These are phyloP conservation scores for Candida cerambycidarum DNA, from an alignment of 805 yeast genomes.

Conservation along the genomic window DNA sequence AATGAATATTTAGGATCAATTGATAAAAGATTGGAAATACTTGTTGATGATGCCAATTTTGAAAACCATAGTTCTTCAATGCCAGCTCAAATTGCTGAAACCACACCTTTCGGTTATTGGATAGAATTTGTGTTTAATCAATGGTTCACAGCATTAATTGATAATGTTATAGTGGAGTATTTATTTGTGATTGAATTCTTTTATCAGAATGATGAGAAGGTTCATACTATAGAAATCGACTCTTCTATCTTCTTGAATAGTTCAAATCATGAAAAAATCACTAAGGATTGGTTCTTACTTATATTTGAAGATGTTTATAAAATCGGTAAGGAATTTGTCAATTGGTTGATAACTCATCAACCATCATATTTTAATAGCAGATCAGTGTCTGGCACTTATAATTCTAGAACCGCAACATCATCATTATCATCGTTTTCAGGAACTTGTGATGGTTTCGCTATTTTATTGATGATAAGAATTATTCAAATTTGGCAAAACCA, in stretches of 20 bases:
- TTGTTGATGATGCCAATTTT: constrained; percentile 36
- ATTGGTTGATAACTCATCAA: constrained; percentile 45
- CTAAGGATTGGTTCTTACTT: constrained; percentile 33
- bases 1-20: constrained; percentile 55
- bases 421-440: constrained; percentile 27
- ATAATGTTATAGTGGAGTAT: constrained; percentile 76
- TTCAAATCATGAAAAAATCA: constrained; percentile 8
- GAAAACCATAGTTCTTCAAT: constrained; percentile 57
- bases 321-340: constrained; percentile 47
- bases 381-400: constrained; percentile 42
- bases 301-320: constrained; percentile 39
- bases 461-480: constrained; percentile 71
- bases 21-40: constrained; percentile 59
- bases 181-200: constrained; percentile 73
- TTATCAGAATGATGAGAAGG: constrained; percentile 42
- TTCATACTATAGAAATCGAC: constrained; percentile 22
- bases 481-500: constrained; percentile 64
- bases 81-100: constrained; percentile 83
- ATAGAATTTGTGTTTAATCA: constrained; percentile 73
- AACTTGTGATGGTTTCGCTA: constrained; percentile 74
- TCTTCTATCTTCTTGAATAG: not conserved
- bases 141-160: constrained; percentile 69
- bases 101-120: constrained; percentile 62
- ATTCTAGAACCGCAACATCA: constrained; percentile 19
- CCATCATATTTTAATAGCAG: constrained; percentile 23